These are phyloP conservation scores for Bacidia gigantensis DNA, from an alignment of 495 filamentous ascomycete genomes.

Conservation along the genomic window DNA sequence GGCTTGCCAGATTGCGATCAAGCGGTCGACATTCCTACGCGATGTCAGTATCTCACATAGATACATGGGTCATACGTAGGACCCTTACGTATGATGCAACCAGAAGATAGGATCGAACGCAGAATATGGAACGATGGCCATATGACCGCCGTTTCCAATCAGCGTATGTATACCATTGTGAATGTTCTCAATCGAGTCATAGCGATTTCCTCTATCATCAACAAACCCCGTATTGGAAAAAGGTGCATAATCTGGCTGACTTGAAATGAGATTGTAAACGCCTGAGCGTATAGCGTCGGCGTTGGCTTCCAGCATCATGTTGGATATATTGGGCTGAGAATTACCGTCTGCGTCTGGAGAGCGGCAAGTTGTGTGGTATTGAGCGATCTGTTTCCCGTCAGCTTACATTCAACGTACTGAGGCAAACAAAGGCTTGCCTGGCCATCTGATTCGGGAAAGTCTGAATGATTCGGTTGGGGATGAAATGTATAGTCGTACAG, in stretches of 20 bases:
- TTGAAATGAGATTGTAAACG: constrained; percentile 14
- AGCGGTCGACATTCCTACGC: constrained; percentile 40
- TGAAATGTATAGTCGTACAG: constrained; percentile 25
- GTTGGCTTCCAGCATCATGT: constrained; percentile 14
- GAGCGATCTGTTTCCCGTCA: constrained; percentile 2
- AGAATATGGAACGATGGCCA: constrained; percentile 44
- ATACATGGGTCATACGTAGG: neutral
- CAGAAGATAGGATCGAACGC: constrained; percentile 66
- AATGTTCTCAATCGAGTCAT: constrained; percentile 23
- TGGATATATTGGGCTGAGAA: constrained; percentile 14
- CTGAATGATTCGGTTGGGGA: constrained; percentile 15
- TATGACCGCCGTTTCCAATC: constrained; percentile 48
- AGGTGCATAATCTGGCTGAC: constrained; percentile 13
- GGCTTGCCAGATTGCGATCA: constrained; percentile 60
- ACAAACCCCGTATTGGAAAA: constrained; percentile 18
- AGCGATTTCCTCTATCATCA: constrained; percentile 7
- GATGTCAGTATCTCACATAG: neutral
- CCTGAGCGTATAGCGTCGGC: constrained; percentile 11
- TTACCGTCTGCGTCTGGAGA: constrained; percentile 12
- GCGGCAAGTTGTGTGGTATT: constrained; percentile 14
- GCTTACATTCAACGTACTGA: neutral
- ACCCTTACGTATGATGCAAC: constrained; percentile 40
- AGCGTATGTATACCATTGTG: constrained; percentile 49
- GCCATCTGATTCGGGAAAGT: constrained; percentile 16
- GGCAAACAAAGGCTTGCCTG: neutral